A percentile compares a stretch with the other conserved stretches of the same genome.
These are phyloP conservation scores for Myriosclerotinia curreyana DNA, from an alignment of 2,329 filamentous ascomycete species.

Conservation along the genomic window DNA sequence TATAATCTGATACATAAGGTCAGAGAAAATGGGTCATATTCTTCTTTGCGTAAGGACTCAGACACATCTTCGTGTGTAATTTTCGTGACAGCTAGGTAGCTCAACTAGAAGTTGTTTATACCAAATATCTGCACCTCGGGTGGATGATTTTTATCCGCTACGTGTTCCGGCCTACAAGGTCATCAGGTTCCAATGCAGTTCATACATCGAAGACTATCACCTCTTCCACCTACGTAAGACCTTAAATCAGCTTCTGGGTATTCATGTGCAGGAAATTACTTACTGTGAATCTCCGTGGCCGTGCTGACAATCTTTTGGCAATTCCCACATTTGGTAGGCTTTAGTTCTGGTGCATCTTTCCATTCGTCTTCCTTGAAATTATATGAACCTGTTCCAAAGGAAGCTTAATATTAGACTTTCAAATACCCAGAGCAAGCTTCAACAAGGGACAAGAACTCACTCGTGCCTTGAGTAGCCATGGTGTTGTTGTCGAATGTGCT, in stretches of 20 bases:
- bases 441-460: background rate
- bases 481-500: background rate
- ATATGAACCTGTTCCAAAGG: background rate
- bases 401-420: background rate
- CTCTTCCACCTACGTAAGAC: background rate
- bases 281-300: background rate
- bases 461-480: background rate
- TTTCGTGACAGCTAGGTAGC: background rate
- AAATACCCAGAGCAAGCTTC: background rate
- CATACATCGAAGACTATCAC: background rate
- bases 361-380: conserved; percentile 5
- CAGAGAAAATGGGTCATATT: background rate
- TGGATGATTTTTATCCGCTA: background rate
- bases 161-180: background rate
- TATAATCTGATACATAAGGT: background rate
- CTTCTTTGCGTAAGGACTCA: background rate
- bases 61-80: background rate
- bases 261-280: background rate
- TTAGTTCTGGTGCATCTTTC: conserved; percentile 5
- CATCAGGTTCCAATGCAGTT: background rate
- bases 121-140: too few relatives aligned
- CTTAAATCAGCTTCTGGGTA: background rate
- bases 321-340: background rate
- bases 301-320: background rate
- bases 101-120: background rate